Evolutionary conservation across 1,284 basidiomycete genomes (phyloP), one percentile per base, ranked within the genome.

Genomic region (Peniophora sp.): DNA sequence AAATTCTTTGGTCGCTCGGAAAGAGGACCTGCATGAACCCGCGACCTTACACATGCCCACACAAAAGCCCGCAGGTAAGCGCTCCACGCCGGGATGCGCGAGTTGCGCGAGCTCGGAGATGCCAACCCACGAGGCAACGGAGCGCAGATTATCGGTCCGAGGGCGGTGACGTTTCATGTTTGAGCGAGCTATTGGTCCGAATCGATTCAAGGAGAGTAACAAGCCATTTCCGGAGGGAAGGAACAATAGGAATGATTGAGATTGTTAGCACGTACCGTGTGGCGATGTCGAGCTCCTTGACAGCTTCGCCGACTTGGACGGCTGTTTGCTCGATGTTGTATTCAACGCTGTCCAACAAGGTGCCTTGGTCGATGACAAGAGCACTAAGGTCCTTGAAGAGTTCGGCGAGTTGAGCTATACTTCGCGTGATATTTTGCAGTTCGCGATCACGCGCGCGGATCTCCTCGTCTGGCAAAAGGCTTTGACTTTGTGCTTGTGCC

Each of bases 321-420:
- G 86, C 84, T 19, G 95, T 93, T 65, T 90, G 85, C 65, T 98
- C 93, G 51, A 99, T 92, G 65, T 99, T 99, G 70, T 93, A 99
- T 69, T 99, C 97, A 52, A 99, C 83, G 39, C 91, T 90, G 68
- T 99, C 97, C 52, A 99, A 76, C 50, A 99, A 79, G 9, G 96
- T 97, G 11, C 97, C 97, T 65, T 99, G 97, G 67, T 99, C 97
- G 56, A 99, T 97, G 51, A 99, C 93, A 54, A 99, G 79, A 38
- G 78, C 81, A 20, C 87, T 89, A 38, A 99, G 75, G 64, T 99
- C 97, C 60, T 95, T 92, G 77, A 99, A 99, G 43, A 99, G 79
- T 61, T 96, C 93, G 1, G 95, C 95, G 20, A 99, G 78, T 47
- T 86, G 83, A 34, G 88, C 79, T 59, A 99, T 99, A 12, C 89